phyloP scores from a whole-genome alignment of 2,329 filamentous ascomycete genomes.

The Trichoderma sp. region DNA sequence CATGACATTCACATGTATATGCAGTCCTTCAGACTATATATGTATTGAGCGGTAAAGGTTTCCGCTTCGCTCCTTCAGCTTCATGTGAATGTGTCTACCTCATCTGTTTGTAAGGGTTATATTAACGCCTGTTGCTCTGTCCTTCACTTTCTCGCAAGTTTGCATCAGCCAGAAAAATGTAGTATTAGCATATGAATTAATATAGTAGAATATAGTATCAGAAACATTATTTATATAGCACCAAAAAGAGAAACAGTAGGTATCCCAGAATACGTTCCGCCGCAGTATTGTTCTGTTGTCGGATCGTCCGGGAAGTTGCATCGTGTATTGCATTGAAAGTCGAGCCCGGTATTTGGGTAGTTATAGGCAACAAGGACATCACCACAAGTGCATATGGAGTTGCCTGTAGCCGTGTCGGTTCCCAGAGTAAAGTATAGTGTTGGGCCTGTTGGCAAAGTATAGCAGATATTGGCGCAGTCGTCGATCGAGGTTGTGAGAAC shows the following conservation, averaged over 20 bases:
- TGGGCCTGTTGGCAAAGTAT: not conserved
- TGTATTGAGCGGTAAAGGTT: too few relatives aligned
- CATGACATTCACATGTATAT: too few relatives aligned
- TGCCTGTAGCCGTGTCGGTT: not conserved
- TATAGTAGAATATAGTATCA: not conserved
- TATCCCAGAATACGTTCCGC: not conserved
- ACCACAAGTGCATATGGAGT: not conserved
- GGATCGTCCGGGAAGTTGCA: not conserved
- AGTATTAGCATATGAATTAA: too few relatives aligned
- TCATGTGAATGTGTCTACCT: too few relatives aligned
- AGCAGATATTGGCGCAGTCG: not conserved
- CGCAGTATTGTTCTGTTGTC: not conserved
- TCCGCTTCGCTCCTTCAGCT: too few relatives aligned
- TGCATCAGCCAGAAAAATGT: too few relatives aligned
- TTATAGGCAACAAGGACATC: not conserved
- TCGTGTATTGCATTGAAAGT: not conserved
- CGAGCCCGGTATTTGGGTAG: not conserved
- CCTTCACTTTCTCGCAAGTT: too few relatives aligned
- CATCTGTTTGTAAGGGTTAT: too few relatives aligned
- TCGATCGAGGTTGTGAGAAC: not conserved
- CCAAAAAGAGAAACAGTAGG: not conserved
- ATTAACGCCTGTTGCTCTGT: too few relatives aligned
- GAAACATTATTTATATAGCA: not conserved
- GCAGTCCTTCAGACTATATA: too few relatives aligned
- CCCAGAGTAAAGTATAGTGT: not conserved